These are phyloP conservation scores for Aspergillus thermomutatus DNA, from an alignment of 2,329 filamentous ascomycete genomes.

Conservation along the genomic window DNA sequence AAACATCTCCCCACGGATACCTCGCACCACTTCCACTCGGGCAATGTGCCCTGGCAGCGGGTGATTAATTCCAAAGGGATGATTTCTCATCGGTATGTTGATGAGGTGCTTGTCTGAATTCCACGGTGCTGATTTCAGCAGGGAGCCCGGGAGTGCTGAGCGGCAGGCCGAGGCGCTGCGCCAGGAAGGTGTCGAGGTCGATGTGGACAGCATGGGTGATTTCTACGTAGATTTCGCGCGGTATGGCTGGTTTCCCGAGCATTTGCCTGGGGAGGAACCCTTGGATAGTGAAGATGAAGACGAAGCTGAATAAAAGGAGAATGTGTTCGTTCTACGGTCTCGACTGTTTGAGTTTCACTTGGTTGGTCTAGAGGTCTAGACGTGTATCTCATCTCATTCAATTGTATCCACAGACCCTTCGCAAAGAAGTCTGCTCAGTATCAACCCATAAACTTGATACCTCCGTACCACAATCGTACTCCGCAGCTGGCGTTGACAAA, in stretches of 20 bases:
- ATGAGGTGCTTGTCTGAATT: neutral
- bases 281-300: slow-evolving; percentile 37
- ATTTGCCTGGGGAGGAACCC: slow-evolving; percentile 34
- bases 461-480: neutral
- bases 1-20: slow-evolving; percentile 69
- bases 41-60: slow-evolving; percentile 90
- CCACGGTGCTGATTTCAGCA: slow-evolving; percentile 7
- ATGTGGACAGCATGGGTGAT: slow-evolving; percentile 43
- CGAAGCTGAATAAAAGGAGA: slow-evolving; percentile 7
- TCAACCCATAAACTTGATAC: slow-evolving; percentile 5
- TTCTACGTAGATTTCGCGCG: slow-evolving; percentile 40
- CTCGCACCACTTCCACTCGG: slow-evolving; percentile 60
- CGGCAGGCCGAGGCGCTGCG: slow-evolving; percentile 41
- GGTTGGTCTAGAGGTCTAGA: neutral
- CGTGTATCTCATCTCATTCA: neutral
- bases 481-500: slow-evolving; percentile 5
- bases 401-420: slow-evolving; percentile 7
- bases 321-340: slow-evolving; percentile 5
- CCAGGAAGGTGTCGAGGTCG: slow-evolving; percentile 42
- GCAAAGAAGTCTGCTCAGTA: slow-evolving; percentile 5
- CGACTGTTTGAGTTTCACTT: neutral
- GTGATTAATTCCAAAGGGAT: slow-evolving; percentile 84
- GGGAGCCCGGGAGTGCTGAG: slow-evolving; percentile 42
- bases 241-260: slow-evolving; percentile 50
- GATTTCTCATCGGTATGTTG: slow-evolving; percentile 75